A percentile compares a stretch with the other conserved stretches of the same genome.
Evolutionary conservation across 1,284 basidiomycete species (phyloP).

Genomic region (Anthracocystis setariae): DNA sequence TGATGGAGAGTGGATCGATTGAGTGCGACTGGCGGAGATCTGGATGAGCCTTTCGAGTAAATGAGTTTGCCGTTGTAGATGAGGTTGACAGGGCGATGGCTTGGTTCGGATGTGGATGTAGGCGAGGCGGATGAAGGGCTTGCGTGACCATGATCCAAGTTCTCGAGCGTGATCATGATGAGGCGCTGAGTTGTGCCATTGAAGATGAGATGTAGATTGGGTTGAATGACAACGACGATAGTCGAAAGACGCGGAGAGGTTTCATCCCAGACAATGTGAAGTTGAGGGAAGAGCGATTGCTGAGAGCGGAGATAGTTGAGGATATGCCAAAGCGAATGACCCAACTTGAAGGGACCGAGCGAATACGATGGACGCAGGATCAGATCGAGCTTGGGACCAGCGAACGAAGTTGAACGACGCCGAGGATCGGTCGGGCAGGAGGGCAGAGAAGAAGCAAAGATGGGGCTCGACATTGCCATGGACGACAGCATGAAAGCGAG

Average conservation of each 20-base stretch:
- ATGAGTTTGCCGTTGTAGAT: slow-evolving; percentile 46
- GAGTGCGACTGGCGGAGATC: slow-evolving; percentile 19
- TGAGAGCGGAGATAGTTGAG: slow-evolving; percentile 52
- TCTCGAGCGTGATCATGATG: slow-evolving; percentile 46
- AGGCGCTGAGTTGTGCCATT: slow-evolving; percentile 37
- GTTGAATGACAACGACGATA: slow-evolving; percentile 38
- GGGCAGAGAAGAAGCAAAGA: slow-evolving; percentile 20
- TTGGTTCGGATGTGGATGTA: slow-evolving; percentile 9
- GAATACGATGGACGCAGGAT: slow-evolving; percentile 33
- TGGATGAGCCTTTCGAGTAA: slow-evolving; percentile 14
- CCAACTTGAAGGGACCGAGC: slow-evolving; percentile 50
- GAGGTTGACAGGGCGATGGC: slow-evolving; percentile 37
- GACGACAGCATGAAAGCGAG: no score
- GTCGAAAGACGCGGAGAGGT: slow-evolving; percentile 29
- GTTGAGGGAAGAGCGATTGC: slow-evolving; percentile 44
- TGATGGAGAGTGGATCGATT: slow-evolving; percentile 51
- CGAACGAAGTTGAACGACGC: slow-evolving; percentile 28
- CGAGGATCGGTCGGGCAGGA: slow-evolving; percentile 9
- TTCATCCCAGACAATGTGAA: slow-evolving; percentile 44
- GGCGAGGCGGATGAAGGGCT: neutral
- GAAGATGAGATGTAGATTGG: slow-evolving; percentile 46
- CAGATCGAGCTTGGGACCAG: slow-evolving; percentile 34
- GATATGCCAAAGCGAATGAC: slow-evolving; percentile 53
- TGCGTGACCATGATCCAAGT: slow-evolving; percentile 10
- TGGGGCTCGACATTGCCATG: slow-evolving; percentile 39